These are phyloP conservation scores for Colletotrichum filicis DNA, from an alignment of 2,329 filamentous ascomycete genomes.

Conservation along the genomic window DNA sequence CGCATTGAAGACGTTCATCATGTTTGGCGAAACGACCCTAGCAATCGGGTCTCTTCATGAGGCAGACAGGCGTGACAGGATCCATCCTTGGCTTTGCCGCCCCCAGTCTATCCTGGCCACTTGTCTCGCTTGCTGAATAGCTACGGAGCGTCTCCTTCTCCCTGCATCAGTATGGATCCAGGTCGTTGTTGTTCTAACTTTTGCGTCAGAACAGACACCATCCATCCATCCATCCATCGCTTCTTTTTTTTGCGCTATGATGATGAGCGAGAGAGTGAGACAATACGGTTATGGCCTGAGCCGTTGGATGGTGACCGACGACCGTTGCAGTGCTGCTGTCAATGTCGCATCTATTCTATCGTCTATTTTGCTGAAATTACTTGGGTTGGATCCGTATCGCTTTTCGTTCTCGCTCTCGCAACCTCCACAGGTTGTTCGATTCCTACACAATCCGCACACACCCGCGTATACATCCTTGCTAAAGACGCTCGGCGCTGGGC, in stretches of 20 bases:
- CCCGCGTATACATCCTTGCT: background rate
- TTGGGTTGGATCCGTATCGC: background rate
- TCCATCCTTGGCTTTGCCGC: slow-evolving; percentile 16
- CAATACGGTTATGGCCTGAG: background rate
- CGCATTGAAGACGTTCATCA: slow-evolving; percentile 18
- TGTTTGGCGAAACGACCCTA: slow-evolving; percentile 25
- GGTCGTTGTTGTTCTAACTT: background rate
- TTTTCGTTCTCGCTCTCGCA: slow-evolving; percentile 23
- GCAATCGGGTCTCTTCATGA: slow-evolving; percentile 20
- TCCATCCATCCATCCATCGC: slow-evolving; percentile 5
- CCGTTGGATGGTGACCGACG: background rate
- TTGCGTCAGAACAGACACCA: background rate
- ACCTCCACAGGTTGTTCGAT: background rate
- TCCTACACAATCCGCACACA: slow-evolving; percentile 17
- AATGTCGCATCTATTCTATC: slow-evolving; percentile 14
- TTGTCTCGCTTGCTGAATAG: slow-evolving; percentile 20
- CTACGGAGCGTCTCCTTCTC: slow-evolving; percentile 21
- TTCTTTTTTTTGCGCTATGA: slow-evolving; percentile 6
- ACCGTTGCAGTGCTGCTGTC: slow-evolving; percentile 19
- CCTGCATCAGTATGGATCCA: slow-evolving; percentile 24
- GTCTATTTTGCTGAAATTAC: background rate
- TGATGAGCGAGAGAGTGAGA: slow-evolving; percentile 12
- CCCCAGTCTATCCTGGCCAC: slow-evolving; percentile 7
- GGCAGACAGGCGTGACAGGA: slow-evolving; percentile 7
- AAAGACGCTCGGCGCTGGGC: background rate